Evolutionary conservation across 2,329 filamentous ascomycete genomes (phyloP), one percentile per base, ranked within the genome.

Genomic region (Fusarium sp.): DNA sequence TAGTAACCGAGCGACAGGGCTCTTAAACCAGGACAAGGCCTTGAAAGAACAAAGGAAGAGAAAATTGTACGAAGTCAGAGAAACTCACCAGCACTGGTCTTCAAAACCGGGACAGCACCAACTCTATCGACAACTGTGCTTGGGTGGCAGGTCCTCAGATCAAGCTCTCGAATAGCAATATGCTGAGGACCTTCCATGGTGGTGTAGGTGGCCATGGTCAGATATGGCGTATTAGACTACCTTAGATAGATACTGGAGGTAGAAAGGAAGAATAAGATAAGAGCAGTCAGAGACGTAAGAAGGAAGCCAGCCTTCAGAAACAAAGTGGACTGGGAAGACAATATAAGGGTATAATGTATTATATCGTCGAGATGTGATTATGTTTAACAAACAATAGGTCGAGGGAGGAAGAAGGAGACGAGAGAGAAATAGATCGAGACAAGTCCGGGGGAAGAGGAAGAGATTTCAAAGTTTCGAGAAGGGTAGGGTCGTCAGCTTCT

Each of bases 31-130:
- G 42, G 56, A 56, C 69, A 63, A 63, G 58, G 48, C 59, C 45
- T 44, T n/a, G 19, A 27, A 27, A 21, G 49, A 57, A 45, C 59
- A 31, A 60, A 66, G 38, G 41, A 48, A 27, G 29, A 59, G 63
- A 41, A 56, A 63, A 69, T 54, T 56, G 38, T 18, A 35, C 37
- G 56, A 51, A 65, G 67, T 65, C 65, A 63, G 52, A 66, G 68
- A 67, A 60, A 81, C 88, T 86, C 80, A 90, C 88, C 88, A 78
- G 88, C 86, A 78, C 88, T 90, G 69, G 87, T 89, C 77, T 86
- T 89, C 60, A 90, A 81, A 37, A 85, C 88, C 6, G 88, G 88
- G 45, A 90, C 85, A 44, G 85, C 82, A 78, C 86, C 89, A 80
- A 90, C 84, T 74, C 84, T 84, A 78, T 88, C 86, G 61, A 85